Percentiles rank a stretch among this genome's conserved stretches.
phyloP scores from a whole-genome alignment of 805 yeast species.

The Blastobotrys terrestris region DNA sequence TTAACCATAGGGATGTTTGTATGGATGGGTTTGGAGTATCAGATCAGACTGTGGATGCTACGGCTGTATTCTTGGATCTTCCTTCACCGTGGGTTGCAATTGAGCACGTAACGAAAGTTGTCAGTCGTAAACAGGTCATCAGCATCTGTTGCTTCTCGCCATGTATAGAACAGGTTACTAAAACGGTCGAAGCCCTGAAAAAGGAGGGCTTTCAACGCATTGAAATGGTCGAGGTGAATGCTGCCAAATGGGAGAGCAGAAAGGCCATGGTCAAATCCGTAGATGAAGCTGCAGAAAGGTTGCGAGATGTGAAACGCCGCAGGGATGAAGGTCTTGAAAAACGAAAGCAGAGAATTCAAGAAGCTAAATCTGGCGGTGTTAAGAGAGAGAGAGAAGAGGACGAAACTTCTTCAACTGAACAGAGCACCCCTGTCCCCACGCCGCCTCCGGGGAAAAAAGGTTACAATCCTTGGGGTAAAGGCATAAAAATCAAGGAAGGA shows the following conservation, averaged over 20 bases:
- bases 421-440: conserved; percentile 5
- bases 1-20: conserved; percentile 92
- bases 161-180: conserved; percentile 93
- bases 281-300: conserved; percentile 71
- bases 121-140: conserved; percentile 46
- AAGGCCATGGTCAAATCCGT: conserved; percentile 79
- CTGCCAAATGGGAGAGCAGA: conserved; percentile 82
- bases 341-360: conserved; percentile 22
- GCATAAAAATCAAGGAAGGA: conserved; percentile 80
- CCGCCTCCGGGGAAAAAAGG: conserved; percentile 31
- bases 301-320: conserved; percentile 72
- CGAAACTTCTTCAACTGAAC: conserved; percentile 21
- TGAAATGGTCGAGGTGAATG: conserved; percentile 88
- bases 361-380: background rate
- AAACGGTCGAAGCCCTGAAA: conserved; percentile 71
- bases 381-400: conserved; percentile 27
- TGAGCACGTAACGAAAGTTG: conserved; percentile 58
- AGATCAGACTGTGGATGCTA: conserved; percentile 45
- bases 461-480: conserved; percentile 91
- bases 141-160: conserved; percentile 95
- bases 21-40: conserved; percentile 67
- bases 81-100: conserved; percentile 98
- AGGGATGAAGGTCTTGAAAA: conserved; percentile 43
- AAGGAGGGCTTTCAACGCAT: conserved; percentile 75
- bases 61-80: conserved; percentile 77